Evolutionary conservation across 305 asterid species (phyloP), one percentile per base, ranked within the genome.

Genomic region (Petunia hybrid): DNA sequence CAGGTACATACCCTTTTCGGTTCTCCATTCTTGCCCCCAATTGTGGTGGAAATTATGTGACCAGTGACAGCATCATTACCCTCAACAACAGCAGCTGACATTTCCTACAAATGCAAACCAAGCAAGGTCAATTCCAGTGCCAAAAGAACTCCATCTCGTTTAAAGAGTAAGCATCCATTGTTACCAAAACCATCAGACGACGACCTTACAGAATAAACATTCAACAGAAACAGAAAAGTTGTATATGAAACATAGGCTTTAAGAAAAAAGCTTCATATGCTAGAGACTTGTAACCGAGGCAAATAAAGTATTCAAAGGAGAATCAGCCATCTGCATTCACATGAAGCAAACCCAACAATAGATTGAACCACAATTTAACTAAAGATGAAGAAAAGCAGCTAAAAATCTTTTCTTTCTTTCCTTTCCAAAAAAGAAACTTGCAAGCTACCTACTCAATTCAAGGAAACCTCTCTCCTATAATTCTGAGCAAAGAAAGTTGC

Each of bases 1-100:
- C 6, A 41, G 80, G 71, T 22, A 84, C 95, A 66, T 36, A 95
- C 99, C 92, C 97, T 89, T 89, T 95, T 95, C 42, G 99, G 98
- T 83, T 95, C 99, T 61, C 99, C 99, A 84, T 95, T 95, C 86
- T 89, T 91, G 71, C 99, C 99, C 78, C 98, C 99, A 85, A 95
- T 92, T 41, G 98, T 93, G 61, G 99, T 95, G 63, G 98, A 95
- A 65, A 95, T 95, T 65, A 95, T 93, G 90, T 95, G 98, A 83
- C 99, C 97, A 4, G 97, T 90, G 60, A 93, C 91, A 7, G 94
- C 91, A 84, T 89, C 95, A 60, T 90, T 92, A 83, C 93, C 99
- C 83, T 91, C 95, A 76, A 89, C 88, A 80, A 80, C 87, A 43
- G 97, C 86, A 69, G 94, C 91, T 66, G 95, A 82, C 95, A 91